These are phyloP conservation scores for Metarhizium album DNA, from an alignment of 2,329 filamentous ascomycete genomes.

Conservation along the genomic window DNA sequence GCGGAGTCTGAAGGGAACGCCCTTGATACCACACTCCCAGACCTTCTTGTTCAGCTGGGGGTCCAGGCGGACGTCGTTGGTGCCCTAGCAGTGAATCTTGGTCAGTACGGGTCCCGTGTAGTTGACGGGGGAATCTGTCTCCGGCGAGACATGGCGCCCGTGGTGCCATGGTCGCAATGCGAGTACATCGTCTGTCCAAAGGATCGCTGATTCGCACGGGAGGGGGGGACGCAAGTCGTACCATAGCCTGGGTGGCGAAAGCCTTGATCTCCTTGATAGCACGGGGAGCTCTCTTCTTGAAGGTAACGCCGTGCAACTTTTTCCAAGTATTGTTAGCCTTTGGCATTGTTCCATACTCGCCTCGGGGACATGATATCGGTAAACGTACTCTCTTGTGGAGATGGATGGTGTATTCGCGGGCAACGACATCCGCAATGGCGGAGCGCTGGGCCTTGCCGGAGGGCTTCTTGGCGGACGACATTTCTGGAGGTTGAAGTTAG, in stretches of 20 bases:
- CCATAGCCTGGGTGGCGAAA: slow-evolving; percentile 92
- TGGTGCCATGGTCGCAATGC: background rate
- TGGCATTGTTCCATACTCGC: slow-evolving; percentile 2
- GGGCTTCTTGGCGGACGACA: slow-evolving; percentile 31
- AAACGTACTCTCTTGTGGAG: slow-evolving; percentile 75
- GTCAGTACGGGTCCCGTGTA: no score
- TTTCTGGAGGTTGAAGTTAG: slow-evolving; percentile 25
- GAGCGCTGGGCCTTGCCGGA: slow-evolving; percentile 52
- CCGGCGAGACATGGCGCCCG: background rate
- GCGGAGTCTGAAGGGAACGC: slow-evolving; percentile 92
- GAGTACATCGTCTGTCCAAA: background rate
- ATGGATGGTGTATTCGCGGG: slow-evolving; percentile 99
- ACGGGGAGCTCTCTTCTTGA: slow-evolving; percentile 98
- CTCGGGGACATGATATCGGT: background rate
- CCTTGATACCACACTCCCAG: slow-evolving; percentile 99
- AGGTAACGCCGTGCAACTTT: slow-evolving; percentile 90
- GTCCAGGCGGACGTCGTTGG: slow-evolving; percentile 93
- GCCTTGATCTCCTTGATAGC: slow-evolving; percentile 99
- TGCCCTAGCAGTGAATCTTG: slow-evolving; percentile 57
- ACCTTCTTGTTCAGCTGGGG: slow-evolving; percentile 99
- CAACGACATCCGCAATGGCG: slow-evolving; percentile 97
- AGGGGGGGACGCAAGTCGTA: slow-evolving; percentile 39
- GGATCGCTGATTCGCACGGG: background rate
- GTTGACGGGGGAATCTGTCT: no score
- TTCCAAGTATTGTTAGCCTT: slow-evolving; percentile 9